These are phyloP conservation scores for Hypoxylon crocopeplum DNA, from an alignment of 495 filamentous ascomycete genomes.

Conservation along the genomic window DNA sequence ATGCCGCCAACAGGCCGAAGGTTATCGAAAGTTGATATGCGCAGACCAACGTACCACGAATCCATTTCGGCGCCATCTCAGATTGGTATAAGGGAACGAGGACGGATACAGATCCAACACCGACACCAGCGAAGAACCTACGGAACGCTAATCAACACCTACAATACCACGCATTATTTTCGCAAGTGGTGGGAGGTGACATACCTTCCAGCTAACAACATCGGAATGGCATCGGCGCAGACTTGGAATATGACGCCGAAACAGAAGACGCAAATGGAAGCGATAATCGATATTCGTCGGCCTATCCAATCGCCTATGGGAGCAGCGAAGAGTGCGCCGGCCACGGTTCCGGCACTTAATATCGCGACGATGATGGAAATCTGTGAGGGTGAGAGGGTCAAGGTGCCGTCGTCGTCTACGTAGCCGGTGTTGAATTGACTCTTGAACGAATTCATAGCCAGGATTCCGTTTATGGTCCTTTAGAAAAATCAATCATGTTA, in stretches of 20 bases:
- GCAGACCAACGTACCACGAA: constrained; percentile 88
- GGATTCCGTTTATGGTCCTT: constrained; percentile 86
- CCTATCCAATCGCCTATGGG: constrained; percentile 78
- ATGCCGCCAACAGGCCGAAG: constrained; percentile 79
- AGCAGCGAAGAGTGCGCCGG: constrained; percentile 75
- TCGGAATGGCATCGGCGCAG: constrained; percentile 67
- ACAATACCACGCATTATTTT: neutral
- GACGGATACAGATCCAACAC: constrained; percentile 84
- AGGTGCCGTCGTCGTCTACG: constrained; percentile 51
- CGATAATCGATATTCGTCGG: constrained; percentile 77
- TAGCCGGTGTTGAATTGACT: constrained; percentile 74
- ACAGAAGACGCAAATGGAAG: constrained; percentile 73
- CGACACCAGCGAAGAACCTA: constrained; percentile 75
- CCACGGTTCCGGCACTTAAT: constrained; percentile 87
- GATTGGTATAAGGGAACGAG: constrained; percentile 88
- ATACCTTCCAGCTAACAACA: constrained; percentile 64
- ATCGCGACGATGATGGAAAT: constrained; percentile 83
- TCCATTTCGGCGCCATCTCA: constrained; percentile 89
- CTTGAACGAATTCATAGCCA: constrained; percentile 85
- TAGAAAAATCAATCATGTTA: constrained; percentile 29
- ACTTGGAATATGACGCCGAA: constrained; percentile 85
- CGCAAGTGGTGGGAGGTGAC: constrained; percentile 19
- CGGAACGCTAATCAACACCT: constrained; percentile 17
- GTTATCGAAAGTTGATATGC: constrained; percentile 93
- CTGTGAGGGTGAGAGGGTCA: constrained; percentile 65